These are phyloP conservation scores for Meira nashicola DNA, from an alignment of 1,284 basidiomycete genomes.

Conservation along the genomic window DNA sequence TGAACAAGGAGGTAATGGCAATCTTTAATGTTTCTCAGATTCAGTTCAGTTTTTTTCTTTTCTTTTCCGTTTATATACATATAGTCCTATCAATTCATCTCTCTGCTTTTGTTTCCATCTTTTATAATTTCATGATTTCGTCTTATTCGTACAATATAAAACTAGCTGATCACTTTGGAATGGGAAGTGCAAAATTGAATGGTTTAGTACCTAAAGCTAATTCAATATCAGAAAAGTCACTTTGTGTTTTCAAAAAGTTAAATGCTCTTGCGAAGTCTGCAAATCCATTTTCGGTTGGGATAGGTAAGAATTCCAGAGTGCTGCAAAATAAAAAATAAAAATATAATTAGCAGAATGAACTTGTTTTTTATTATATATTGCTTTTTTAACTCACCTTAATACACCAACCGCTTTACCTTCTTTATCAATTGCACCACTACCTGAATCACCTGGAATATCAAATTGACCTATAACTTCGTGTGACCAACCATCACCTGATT, in stretches of 20 bases:
- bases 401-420: slow-evolving; percentile 26
- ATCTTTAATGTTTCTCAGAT: too few species aligned
- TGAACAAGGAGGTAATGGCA: too few species aligned
- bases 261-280: slow-evolving; percentile 27
- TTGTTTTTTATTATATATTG: too few species aligned
- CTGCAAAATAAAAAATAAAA: too few species aligned
- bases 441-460: slow-evolving; percentile 38
- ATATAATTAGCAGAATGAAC: too few species aligned
- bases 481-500: slow-evolving; percentile 30
- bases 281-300: slow-evolving; percentile 29
- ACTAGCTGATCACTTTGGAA: background rate
- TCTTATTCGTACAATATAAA: background rate
- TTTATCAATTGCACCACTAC: slow-evolving; percentile 29
- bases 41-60: too few species aligned
- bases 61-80: too few species aligned
- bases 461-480: slow-evolving; percentile 22
- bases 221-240: slow-evolving; percentile 28
- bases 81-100: too few species aligned
- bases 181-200: slow-evolving; percentile 26
- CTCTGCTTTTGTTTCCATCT: too few species aligned
- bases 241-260: slow-evolving; percentile 22
- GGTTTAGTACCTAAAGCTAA: slow-evolving; percentile 27
- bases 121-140: too few species aligned
- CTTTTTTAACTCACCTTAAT: slow-evolving; percentile 10
- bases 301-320: slow-evolving; percentile 31